These are phyloP conservation scores for Alternaria longipes DNA, from an alignment of 2,329 filamentous ascomycete species.

Conservation along the genomic window DNA sequence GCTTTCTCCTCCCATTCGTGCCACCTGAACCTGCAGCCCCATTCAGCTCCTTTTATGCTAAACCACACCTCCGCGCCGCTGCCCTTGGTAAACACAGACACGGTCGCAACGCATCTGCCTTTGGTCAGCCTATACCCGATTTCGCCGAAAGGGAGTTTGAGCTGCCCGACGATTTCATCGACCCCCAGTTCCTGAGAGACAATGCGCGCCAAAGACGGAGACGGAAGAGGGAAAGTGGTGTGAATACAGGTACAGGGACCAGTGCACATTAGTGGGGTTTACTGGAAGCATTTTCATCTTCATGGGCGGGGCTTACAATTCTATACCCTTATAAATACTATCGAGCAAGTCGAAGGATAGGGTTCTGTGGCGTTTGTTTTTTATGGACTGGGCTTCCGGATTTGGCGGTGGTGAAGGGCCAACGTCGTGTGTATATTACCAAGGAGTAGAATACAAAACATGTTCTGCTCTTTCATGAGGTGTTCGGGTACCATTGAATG, in stretches of 20 bases:
- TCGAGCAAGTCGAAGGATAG: slow-evolving; percentile 1
- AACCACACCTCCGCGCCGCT: slow-evolving; percentile 79
- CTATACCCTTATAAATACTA: slow-evolving; percentile 5
- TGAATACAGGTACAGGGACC: neutral
- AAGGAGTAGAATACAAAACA: neutral
- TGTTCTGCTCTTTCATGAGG: neutral
- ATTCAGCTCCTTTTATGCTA: slow-evolving; percentile 87
- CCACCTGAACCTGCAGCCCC: slow-evolving; percentile 61
- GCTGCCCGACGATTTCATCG: slow-evolving; percentile 72
- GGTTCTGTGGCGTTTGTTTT: neutral
- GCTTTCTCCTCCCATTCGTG: slow-evolving; percentile 39
- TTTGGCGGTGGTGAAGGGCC: neutral
- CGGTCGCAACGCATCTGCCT: slow-evolving; percentile 76
- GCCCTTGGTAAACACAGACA: slow-evolving; percentile 78
- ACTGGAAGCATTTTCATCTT: neutral
- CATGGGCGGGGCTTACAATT: slow-evolving; percentile 1
- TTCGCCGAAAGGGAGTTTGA: slow-evolving; percentile 75
- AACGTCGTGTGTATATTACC: neutral
- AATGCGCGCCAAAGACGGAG: slow-evolving; percentile 71
- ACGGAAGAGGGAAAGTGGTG: slow-evolving; percentile 62
- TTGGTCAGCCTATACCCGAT: slow-evolving; percentile 83
- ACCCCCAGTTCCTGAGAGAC: slow-evolving; percentile 58
- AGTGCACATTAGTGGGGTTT: neutral
- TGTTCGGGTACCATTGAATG: neutral
- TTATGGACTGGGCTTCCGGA: neutral